Evolutionary conservation across 345 rosid species (phyloP), one percentile per base, ranked within the genome.

Genomic region (Litchi chinensis): DNA sequence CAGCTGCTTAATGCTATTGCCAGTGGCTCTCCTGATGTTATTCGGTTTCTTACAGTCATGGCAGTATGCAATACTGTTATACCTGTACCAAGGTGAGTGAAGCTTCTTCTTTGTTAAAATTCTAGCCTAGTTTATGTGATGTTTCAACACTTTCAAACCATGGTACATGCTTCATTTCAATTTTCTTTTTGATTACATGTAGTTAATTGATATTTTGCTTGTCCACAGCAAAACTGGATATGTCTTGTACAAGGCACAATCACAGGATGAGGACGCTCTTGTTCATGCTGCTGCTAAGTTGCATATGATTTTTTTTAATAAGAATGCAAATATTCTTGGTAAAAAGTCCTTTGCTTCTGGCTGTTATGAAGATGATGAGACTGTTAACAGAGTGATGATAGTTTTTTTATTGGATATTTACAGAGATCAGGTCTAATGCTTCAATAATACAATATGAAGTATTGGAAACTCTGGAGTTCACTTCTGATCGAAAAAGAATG

Each of bases 201-300:
- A 71, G 48, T 66, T 74, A 65, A 76, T 22, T 46, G 41, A 68
- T 40, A 54, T 68, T 21, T 54, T 57, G 60, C 74, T 65, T 83
- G 64, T 78, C 57, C 78, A 73, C 82, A 96, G 99, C 85, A 96
- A 96, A 90, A 83, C 92, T 78, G 98, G 99, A 81, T 85, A 83
- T 72, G 82, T 92, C 65, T 76, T 81, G 37, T 96, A 94, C 86
- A 94, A 94, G 88, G 98, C 99, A 10, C 99, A 94, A 81, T 96
- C 99, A 81, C 98, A 93, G 85, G 99, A 96, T 84, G 99, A 96
- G 86, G 98, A 96, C 62, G 99, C 99, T 81, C 98, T 96, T 83
- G 98, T 96, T 72, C 79, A 86, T 82, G 99, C 98, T 88, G 97
- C 99, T 64, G 93, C 97, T 12, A 84, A 84, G 88, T 84, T 96